Base-by-base conservation (phyloP, 805 yeast species). In the Lachancea quebecensis region DNA sequence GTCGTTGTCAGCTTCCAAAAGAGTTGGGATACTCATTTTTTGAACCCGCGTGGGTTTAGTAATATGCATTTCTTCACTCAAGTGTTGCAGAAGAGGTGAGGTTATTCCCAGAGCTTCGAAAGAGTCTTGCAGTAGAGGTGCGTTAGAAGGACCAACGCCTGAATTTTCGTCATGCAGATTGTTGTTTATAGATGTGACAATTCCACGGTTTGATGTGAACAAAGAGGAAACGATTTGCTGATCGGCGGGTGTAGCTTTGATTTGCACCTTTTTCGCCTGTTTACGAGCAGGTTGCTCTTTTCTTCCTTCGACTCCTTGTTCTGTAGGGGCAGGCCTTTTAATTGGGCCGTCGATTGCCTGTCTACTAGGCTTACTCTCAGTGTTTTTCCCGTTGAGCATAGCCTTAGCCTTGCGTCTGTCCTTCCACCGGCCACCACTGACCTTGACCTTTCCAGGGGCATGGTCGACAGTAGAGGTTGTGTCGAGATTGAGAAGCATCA, bases 31-130 rank as follows among this genome's bases (percentile, higher is more conserved):
- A 0, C 85, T 93, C 5, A 83, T 67, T 51, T 87, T 75, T 66
- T 93, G 99, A 53, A 93, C 87, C 54, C 78, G 79, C 0, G 99
- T 95, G 1, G 99, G 99, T 18, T 77, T 69, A 35, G 67, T 56
- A 55, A 81, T 76, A 41, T 60, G 63, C 68, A 87, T 68, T 44
- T 74, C 74, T 6, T 75, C 78, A 2, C 71, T 68, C 45, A 91
- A 64, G 56, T 82, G 84, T 8, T 62, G 62, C 0, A 74, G 57
- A 34, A 91, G 62, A 28, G 67, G 62, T 1, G 71, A 75, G 49
- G 76, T 75, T 12, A 90, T 63, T 0, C 95, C 95, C 37, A 91
- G 66, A 0, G 87, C 86, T 14, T 66, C 72, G 56, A 91, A 91
- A 3, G 85, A 70, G 9, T 85, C 77, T 14, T 69, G 73, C 7